phyloP scores from a whole-genome alignment of 768 basidiomycete genomes.

The Podaxis pistillaris region DNA sequence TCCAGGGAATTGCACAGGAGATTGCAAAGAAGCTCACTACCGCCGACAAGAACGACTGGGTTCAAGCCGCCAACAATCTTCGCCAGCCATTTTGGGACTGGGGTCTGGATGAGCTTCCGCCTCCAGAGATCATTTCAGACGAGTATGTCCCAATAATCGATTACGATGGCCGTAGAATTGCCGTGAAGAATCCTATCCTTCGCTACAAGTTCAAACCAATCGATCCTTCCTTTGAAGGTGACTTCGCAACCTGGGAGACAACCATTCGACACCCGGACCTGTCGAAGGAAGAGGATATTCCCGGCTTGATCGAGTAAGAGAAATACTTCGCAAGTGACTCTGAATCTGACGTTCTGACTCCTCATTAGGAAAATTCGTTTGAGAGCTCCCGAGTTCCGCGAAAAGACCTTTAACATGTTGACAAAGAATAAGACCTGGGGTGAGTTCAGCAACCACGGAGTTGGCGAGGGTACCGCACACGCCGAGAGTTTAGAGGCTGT shows the following conservation, averaged over 20 bases:
- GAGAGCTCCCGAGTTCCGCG: slow-evolving; percentile 25
- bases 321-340: no score
- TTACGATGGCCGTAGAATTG: slow-evolving; percentile 26
- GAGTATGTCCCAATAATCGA: slow-evolving; percentile 31
- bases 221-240: slow-evolving; percentile 25
- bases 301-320: slow-evolving; percentile 23
- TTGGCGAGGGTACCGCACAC: slow-evolving; percentile 28
- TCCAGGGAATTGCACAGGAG: slow-evolving; percentile 37
- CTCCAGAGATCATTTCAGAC: slow-evolving; percentile 36
- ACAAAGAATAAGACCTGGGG: slow-evolving; percentile 37
- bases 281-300: slow-evolving; percentile 25
- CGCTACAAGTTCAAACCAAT: slow-evolving; percentile 34
- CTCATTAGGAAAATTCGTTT: slow-evolving; percentile 11
- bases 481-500: slow-evolving; percentile 50
- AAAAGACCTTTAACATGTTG: slow-evolving; percentile 37
- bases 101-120: slow-evolving; percentile 40
- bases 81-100: slow-evolving; percentile 55
- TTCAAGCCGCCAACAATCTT: slow-evolving; percentile 32
- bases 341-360: no score
- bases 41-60: slow-evolving; percentile 8
- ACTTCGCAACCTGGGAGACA: slow-evolving; percentile 24
- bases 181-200: slow-evolving; percentile 33
- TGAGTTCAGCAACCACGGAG: slow-evolving; percentile 46
- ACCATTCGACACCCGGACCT: slow-evolving; percentile 29
- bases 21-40: slow-evolving; percentile 40